Evolutionary conservation across 257 asterid genomes (phyloP).

Genomic region (Petunia secreta): DNA sequence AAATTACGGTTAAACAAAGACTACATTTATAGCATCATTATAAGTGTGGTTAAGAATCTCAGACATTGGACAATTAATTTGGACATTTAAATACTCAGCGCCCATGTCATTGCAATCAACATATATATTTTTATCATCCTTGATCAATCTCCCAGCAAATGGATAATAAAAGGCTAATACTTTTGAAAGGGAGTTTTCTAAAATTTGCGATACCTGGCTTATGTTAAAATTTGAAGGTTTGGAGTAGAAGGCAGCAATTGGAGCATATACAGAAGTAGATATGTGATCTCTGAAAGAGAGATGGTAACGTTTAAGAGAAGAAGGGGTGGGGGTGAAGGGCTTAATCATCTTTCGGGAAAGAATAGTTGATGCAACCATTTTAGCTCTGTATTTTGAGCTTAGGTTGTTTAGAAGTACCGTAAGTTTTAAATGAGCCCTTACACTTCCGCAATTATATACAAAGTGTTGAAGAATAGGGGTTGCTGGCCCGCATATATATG

Average conservation of each 20-base stretch:
- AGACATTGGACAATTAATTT: not conserved
- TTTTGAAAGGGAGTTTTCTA: slow-evolving; percentile 3
- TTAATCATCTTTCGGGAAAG: not conserved
- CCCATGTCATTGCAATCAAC: slow-evolving; percentile 7
- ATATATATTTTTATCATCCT: not conserved
- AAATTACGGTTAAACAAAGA: not conserved
- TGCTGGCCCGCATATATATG: too few species aligned
- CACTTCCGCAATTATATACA: too few species aligned
- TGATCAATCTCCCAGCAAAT: slow-evolving; percentile 4
- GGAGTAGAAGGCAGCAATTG: not conserved
- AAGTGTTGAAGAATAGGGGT: too few species aligned
- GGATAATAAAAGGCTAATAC: not conserved
- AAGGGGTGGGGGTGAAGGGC: slow-evolving; percentile 15
- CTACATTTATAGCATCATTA: not conserved
- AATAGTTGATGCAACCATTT: not conserved
- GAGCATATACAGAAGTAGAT: not conserved
- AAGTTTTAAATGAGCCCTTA: too few species aligned
- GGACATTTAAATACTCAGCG: not conserved
- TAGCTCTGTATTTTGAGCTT: too few species aligned
- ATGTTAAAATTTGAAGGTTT: not conserved
- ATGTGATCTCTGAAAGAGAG: slow-evolving; percentile 16
- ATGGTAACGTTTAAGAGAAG: not conserved
- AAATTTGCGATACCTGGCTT: too few species aligned
- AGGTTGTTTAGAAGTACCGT: too few species aligned
- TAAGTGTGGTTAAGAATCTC: slow-evolving; percentile 7